Evolutionary conservation across 208 protist species (phyloP).

Genomic region (Histomonas meleagridis): DNA sequence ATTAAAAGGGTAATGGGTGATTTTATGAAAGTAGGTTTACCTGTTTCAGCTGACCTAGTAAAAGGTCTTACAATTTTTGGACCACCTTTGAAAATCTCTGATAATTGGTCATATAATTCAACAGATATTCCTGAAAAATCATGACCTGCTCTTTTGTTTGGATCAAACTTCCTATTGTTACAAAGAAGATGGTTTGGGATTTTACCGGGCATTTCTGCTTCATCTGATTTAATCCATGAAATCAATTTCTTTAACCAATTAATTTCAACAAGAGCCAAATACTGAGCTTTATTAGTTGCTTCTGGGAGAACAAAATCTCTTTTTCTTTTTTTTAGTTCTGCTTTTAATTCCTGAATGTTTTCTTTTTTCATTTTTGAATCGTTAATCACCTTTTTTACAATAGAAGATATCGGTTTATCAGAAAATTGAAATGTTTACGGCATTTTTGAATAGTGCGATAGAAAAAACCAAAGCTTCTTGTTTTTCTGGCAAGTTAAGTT

Average conservation of each 20-base stretch:
- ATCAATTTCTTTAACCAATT: neutral
- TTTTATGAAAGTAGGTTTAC: neutral
- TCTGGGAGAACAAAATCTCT: neutral
- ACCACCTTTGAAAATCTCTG: neutral
- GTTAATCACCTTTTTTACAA: too few species aligned
- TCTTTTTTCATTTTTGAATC: too few species aligned
- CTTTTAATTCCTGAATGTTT: too few species aligned
- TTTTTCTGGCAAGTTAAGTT: too few species aligned
- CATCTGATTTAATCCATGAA: neutral
- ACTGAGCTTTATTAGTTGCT: neutral
- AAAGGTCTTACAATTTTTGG: neutral
- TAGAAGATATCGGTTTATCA: too few species aligned
- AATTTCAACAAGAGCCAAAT: neutral
- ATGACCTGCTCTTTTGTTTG: neutral
- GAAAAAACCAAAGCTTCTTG: too few species aligned
- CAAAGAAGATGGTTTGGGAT: slow-evolving; percentile 17
- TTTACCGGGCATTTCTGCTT: neutral
- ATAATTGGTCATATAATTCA: neutral
- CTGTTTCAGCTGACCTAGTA: neutral
- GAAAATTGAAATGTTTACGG: too few species aligned
- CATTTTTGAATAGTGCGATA: too few species aligned
- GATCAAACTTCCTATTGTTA: slow-evolving; percentile 2
- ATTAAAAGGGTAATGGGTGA: neutral
- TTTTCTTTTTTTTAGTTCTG: too few species aligned
- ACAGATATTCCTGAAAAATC: neutral